phyloP scores from a whole-genome alignment of 2,329 filamentous ascomycete genomes.

The Penicillium italicum region DNA sequence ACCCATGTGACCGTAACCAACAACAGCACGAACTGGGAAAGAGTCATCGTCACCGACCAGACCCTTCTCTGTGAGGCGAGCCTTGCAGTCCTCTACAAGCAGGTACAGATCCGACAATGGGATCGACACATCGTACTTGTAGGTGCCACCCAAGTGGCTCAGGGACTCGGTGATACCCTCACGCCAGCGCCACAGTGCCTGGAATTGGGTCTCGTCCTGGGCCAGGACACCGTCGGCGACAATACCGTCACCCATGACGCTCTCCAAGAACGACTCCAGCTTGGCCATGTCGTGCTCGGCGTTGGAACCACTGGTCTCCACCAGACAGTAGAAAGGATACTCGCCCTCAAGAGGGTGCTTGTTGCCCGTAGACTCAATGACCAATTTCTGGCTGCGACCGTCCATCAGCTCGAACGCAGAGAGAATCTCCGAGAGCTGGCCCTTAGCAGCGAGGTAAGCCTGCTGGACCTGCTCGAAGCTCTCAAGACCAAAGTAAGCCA shows the following conservation, averaged over 20 bases:
- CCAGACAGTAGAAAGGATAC: constrained; percentile 90
- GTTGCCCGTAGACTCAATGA: constrained; percentile 69
- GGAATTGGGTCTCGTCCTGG: constrained; percentile 86
- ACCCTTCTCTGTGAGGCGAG: constrained; percentile 67
- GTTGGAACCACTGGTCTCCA: constrained; percentile 95
- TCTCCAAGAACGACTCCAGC: constrained; percentile 82
- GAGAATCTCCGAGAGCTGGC: constrained; percentile 86
- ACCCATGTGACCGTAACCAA: constrained; percentile 98
- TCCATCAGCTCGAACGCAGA: constrained; percentile 99
- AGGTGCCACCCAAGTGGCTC: constrained; percentile 88
- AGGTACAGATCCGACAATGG: constrained; percentile 82
- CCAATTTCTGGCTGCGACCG: constrained; percentile 71
- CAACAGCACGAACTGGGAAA: constrained; percentile 79
- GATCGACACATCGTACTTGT: constrained; percentile 98
- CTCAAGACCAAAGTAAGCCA: constrained; percentile 87
- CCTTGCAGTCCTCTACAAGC: constrained; percentile 79
- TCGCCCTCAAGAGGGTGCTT: constrained; percentile 77
- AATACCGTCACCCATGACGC: constrained; percentile 84
- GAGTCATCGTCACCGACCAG: constrained; percentile 72
- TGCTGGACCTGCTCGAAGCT: constrained; percentile 84
- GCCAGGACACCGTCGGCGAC: constrained; percentile 87
- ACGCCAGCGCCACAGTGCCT: constrained; percentile 82
- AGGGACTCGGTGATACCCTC: constrained; percentile 89
- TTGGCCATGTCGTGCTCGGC: constrained; percentile 90
- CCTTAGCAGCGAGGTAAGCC: constrained; percentile 85